These are phyloP conservation scores for Purpureocillium takamizusanense DNA, from an alignment of 2,329 filamentous ascomycete genomes.

Conservation along the genomic window DNA sequence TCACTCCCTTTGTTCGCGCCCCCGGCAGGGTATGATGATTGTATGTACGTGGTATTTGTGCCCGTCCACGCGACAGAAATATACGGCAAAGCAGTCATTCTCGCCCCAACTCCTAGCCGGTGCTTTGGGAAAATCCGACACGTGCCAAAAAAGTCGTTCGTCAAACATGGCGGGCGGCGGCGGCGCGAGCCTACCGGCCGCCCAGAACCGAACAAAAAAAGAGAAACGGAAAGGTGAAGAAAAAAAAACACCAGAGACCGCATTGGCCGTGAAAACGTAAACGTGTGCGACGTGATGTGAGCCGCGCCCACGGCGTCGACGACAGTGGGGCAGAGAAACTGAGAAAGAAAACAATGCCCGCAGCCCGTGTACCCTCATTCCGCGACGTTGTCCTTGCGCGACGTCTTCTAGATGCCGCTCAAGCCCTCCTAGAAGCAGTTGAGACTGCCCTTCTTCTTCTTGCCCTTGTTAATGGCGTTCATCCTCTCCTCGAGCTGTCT, in stretches of 20 bases:
- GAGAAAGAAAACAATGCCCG: neutral
- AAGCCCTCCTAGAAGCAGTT: constrained; percentile 75
- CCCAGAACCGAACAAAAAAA: too few species aligned
- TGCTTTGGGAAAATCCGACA: neutral
- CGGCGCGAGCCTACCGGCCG: too few species aligned
- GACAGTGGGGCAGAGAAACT: neutral
- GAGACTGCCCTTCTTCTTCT: constrained; percentile 91
- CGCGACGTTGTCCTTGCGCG: neutral
- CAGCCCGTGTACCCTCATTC: neutral
- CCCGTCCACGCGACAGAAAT: too few species aligned
- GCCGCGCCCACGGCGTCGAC: neutral
- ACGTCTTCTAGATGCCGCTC: constrained; percentile 9
- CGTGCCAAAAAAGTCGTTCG: neutral
- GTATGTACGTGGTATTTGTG: constrained; percentile 13
- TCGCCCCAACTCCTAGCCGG: constrained; percentile 1
- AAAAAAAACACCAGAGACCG: neutral
- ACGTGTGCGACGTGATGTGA: neutral
- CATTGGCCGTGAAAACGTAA: neutral
- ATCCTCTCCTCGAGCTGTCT: constrained; percentile 91
- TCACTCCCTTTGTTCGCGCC: neutral
- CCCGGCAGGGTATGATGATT: neutral
- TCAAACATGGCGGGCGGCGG: neutral
- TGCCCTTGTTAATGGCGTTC: constrained; percentile 77
- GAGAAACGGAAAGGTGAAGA: too few species aligned
- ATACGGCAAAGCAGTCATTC: neutral